Evolutionary conservation across 306 rosid species (phyloP), one percentile per base, ranked within the genome.

Genomic region (Trifolium dubium): DNA sequence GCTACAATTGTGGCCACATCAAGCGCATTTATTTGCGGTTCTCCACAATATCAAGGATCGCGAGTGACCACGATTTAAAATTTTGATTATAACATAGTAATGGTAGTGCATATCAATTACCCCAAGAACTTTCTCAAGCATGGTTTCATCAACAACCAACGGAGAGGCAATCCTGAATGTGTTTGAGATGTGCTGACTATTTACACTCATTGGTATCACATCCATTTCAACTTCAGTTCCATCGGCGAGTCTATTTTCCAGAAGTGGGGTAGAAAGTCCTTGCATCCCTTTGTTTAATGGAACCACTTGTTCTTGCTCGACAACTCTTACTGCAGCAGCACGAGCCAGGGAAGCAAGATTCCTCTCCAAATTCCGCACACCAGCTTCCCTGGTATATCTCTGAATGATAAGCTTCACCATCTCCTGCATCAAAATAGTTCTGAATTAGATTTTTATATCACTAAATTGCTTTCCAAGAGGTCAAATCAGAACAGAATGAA

Each of bases 51-150:
- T 13, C 39, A 14, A 14, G 40, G 40, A 59, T 5, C 39, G 14
- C 41, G 5, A 14, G 41, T 31, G 40, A 31, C 19, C 2, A 19
- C 30, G 18, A 8, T 53, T 53, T 53, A 17, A 18, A 18, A 19
- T 10, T 41, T 60, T 60, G 19, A 60, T 60, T 60, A 60, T 3
- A 60, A 19, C 44, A 50, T 43, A n/a, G 34, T 15, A 61, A 49
- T 61, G 7, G 61, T 30, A 68, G 61, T 61, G 30, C 49, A 63
- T 58, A 75, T 65, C 67, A 75, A 85, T 92, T 94, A 95, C 99
- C 98, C 99, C 99, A 62, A 95, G 91, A 50, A 95, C 95, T 89
- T 92, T 95, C 80, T 92, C 99, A 65, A 95, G 91, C 98, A 92
- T 92, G 82, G 85, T 81, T 86, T 95, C 99, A 69, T 95, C 99